Conservation (phyloP, 495 filamentous ascomycete species). For the Chaetomium tenue region DNA sequence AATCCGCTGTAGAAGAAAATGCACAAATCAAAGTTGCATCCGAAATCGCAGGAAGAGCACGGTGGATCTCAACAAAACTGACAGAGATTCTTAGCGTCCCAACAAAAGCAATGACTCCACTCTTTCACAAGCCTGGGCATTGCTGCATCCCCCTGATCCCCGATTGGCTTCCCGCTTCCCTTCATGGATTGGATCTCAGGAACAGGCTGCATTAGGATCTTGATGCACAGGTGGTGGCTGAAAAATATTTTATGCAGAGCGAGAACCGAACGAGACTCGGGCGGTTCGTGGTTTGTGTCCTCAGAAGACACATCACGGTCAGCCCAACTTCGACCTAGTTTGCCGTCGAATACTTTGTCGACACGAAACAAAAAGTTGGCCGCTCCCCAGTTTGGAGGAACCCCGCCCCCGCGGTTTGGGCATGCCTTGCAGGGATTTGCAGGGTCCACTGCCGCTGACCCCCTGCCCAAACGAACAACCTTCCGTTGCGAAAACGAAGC, state of each 20-base stretch:
- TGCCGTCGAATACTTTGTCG: too few relatives aligned
- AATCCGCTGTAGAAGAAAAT: background rate
- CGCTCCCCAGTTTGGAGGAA: background rate
- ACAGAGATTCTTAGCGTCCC: constrained; percentile 15
- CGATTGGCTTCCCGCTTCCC: background rate
- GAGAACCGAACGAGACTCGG: too few relatives aligned
- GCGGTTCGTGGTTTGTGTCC: too few relatives aligned
- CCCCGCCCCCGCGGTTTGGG: constrained; percentile 18
- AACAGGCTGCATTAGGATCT: background rate
- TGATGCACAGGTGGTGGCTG: background rate
- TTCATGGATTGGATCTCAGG: background rate
- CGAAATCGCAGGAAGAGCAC: constrained; percentile 1
- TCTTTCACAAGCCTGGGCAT: constrained; percentile 9
- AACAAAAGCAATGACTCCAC: constrained; percentile 19
- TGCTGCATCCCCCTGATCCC: background rate
- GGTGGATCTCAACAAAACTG: constrained; percentile 22
- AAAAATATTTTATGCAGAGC: background rate
- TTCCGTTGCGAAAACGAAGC: background rate
- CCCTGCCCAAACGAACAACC: background rate
- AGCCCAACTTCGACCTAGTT: background rate
- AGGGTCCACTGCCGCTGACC: background rate
- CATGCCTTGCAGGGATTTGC: constrained; percentile 2
- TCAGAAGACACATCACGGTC: background rate
- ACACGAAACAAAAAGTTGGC: background rate
- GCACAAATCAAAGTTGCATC: background rate